Evolutionary conservation across 805 yeast species (phyloP).

Genomic region (Saccharomycopsis capsularis): DNA sequence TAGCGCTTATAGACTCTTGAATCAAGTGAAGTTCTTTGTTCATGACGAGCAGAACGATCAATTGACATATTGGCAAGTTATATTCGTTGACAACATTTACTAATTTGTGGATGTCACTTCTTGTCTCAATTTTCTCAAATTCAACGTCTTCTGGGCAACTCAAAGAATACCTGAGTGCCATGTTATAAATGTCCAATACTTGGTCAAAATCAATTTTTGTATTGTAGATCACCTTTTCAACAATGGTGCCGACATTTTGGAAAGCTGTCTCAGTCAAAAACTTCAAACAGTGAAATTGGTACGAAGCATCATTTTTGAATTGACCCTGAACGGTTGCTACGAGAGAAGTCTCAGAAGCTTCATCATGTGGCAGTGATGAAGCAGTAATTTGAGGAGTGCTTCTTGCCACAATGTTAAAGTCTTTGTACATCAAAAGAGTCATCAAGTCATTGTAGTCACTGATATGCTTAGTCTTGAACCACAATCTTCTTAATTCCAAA

Average conservation of each 20-base stretch:
- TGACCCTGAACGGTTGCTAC: background rate
- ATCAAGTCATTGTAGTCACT: conserved; percentile 1
- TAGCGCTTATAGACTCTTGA: conserved; percentile 13
- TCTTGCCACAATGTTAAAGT: background rate
- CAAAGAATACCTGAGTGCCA: conserved; percentile 11
- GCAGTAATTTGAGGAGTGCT: background rate
- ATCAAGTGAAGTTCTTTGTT: conserved; percentile 2
- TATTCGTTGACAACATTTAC: conserved; percentile 31
- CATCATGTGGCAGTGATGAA: background rate
- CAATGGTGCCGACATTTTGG: background rate
- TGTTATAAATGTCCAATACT: conserved; percentile 21
- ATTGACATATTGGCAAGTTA: conserved; percentile 37
- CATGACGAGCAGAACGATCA: conserved; percentile 31
- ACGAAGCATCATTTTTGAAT: background rate
- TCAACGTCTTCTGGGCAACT: background rate
- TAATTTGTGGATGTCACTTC: conserved; percentile 21
- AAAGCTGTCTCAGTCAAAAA: background rate
- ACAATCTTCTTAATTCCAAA: background rate
- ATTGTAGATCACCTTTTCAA: background rate
- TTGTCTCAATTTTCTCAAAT: conserved; percentile 8
- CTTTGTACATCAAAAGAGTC: background rate
- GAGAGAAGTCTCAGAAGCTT: background rate
- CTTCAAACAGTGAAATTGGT: background rate
- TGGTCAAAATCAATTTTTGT: conserved; percentile 14
- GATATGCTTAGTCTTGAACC: background rate